phyloP scores from a whole-genome alignment of 371 early-diverging fungal species.

The Actinomortierella ambigua region DNA sequence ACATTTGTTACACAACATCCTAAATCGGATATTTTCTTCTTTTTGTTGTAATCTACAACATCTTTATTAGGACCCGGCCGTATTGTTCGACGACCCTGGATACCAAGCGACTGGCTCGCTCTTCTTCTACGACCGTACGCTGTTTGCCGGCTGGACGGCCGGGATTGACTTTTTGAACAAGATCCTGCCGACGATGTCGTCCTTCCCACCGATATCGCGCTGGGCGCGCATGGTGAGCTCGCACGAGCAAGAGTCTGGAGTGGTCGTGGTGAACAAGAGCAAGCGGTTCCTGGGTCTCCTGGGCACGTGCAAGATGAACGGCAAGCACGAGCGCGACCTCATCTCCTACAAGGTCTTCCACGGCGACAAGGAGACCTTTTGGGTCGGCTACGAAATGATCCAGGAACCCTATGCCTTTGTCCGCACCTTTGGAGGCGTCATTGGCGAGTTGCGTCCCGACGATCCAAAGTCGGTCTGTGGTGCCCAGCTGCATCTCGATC shows the following conservation, averaged over 20 bases:
- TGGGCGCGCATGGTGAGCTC: conserved; percentile 51
- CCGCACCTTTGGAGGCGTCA: conserved; percentile 55
- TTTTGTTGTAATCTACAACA: neutral
- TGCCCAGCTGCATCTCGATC: conserved; percentile 54
- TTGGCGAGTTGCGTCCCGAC: conserved; percentile 57
- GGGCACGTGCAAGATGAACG: conserved; percentile 54
- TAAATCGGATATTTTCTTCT: neutral
- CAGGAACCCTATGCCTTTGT: conserved; percentile 62
- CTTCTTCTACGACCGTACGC: conserved; percentile 69
- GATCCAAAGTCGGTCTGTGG: conserved; percentile 54
- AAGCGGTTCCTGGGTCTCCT: conserved; percentile 57
- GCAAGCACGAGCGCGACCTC: conserved; percentile 44
- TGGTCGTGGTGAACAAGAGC: conserved; percentile 63
- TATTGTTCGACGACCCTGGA: conserved; percentile 59
- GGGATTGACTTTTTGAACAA: conserved; percentile 54
- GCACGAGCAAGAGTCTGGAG: conserved; percentile 71
- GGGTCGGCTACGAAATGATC: conserved; percentile 65
- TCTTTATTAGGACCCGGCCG: conserved; percentile 50
- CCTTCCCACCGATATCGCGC: conserved; percentile 49
- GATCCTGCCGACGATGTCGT: conserved; percentile 53
- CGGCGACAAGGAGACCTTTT: conserved; percentile 68
- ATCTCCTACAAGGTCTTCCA: conserved; percentile 53
- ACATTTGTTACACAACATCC: too few relatives aligned
- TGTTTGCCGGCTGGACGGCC: conserved; percentile 46
- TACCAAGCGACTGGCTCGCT: conserved; percentile 63